phyloP scores from a whole-genome alignment of 495 filamentous ascomycete genomes.

The Daldinia concentrica region DNA sequence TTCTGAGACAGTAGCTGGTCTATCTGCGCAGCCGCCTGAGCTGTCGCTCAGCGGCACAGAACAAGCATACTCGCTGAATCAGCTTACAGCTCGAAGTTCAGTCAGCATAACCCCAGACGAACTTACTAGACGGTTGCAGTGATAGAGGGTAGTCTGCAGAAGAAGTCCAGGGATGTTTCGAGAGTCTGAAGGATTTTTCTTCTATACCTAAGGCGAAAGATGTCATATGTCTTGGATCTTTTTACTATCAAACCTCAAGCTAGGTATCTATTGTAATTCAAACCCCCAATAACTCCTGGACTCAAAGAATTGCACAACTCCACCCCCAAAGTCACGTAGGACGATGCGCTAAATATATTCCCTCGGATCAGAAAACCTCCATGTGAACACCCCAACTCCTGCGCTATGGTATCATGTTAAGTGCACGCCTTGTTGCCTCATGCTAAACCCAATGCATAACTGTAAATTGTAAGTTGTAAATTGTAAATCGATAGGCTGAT shows the following conservation, averaged over 20 bases:
- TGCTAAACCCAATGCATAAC: slow-evolving; percentile 19
- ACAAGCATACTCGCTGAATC: background rate
- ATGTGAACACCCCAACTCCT: slow-evolving; percentile 33
- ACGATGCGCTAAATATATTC: slow-evolving; percentile 11
- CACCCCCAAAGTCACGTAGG: slow-evolving; percentile 2
- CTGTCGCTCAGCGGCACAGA: slow-evolving; percentile 1
- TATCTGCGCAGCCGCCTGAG: background rate
- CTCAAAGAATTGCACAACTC: background rate
- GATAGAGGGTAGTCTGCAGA: background rate
- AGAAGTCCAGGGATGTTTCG: background rate
- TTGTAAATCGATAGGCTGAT: slow-evolving; percentile 4
- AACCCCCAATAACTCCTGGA: background rate
- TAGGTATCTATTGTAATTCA: background rate
- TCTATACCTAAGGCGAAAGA: background rate
- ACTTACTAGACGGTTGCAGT: background rate
- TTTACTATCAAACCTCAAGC: background rate
- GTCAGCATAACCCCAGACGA: background rate
- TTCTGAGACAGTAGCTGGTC: background rate
- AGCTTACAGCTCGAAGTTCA: slow-evolving; percentile 7
- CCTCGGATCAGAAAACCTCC: background rate
- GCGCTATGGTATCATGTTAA: slow-evolving; percentile 36
- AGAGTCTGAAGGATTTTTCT: no score
- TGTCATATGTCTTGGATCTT: background rate
- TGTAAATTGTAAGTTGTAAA: slow-evolving; percentile 20
- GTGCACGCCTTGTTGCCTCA: slow-evolving; percentile 2